Conservation (phyloP, 2,329 filamentous ascomycete genomes). For the Laburnicola sp. region DNA sequence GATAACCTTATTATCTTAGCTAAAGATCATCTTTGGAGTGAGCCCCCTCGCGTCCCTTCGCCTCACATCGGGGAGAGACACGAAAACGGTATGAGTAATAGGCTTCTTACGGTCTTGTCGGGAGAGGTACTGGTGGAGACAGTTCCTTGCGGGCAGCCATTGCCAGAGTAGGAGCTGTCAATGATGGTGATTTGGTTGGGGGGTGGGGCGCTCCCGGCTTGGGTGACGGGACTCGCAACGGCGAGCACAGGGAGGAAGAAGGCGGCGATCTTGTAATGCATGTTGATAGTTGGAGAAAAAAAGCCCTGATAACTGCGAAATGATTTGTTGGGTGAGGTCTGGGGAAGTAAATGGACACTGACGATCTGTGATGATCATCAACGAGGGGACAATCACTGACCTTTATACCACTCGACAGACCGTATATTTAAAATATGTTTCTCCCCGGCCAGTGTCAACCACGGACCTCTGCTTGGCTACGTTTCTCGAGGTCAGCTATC, state of each 20-base stretch:
- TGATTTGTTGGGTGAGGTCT: conserved; percentile 15
- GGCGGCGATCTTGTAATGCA: conserved; percentile 36
- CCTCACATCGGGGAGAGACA: neutral
- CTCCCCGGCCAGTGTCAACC: neutral
- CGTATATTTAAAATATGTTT: conserved; percentile 8
- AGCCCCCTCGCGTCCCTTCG: conserved; percentile 3
- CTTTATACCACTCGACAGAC: conserved; percentile 31
- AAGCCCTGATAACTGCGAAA: conserved; percentile 5
- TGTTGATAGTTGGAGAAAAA: conserved; percentile 19
- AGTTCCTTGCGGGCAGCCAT: conserved; percentile 41
- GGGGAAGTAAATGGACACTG: conserved; percentile 24
- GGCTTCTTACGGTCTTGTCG: conserved; percentile 36
- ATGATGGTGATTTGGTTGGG: conserved; percentile 35
- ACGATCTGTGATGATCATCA: conserved; percentile 30
- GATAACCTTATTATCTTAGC: conserved; percentile 28
- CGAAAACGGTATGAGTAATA: neutral
- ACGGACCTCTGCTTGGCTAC: conserved; percentile 13
- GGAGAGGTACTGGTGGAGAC: conserved; percentile 37
- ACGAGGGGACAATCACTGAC: conserved; percentile 12
- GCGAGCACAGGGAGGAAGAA: conserved; percentile 36
- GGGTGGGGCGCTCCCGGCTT: conserved; percentile 21
- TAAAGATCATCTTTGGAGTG: conserved; percentile 8
- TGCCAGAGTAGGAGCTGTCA: conserved; percentile 38
- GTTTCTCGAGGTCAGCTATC: conserved; percentile 11
- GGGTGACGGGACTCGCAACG: conserved; percentile 30